Base-by-base conservation (phyloP, 495 filamentous ascomycete species). In the Trichoderma reesei region DNA sequence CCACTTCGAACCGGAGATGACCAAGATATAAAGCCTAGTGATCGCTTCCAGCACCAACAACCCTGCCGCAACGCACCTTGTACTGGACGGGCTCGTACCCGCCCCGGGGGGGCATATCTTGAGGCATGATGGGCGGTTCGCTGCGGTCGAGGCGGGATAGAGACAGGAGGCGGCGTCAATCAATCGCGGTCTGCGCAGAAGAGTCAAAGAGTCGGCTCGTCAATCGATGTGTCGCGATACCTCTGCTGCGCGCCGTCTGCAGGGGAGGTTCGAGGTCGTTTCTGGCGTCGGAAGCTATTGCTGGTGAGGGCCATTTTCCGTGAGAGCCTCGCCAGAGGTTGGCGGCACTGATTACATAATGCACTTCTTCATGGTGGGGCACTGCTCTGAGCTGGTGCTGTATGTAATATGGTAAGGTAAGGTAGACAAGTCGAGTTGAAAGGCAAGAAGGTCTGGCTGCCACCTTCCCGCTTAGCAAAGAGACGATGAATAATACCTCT, bases 51-150 rank as follows among this genome's bases (percentile, higher is more conserved):
- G 54, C 37, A 31, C 33, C 20, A 20, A 11, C 38, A 44, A 4
- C 8, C 46, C 46, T 10, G 20, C 59, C 34, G 48, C 68, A 65
- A 76, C 81, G 68, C 75, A 92, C 90, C 85, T 96, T 96, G 82
- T 96, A 98, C 77, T 98, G 94, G 62, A 98, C 86, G 68, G 91
- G 88, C 70, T 84, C 88, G 75, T 98, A 98, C 83, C 94, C 94
- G 79, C 94, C 94, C 71, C 74, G 71, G 67, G 94, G 94, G 77
- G 94, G 94, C 80, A 98, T 89, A 85, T 98, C 94, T 85, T 89
- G 86, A 72, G 84, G 83, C 86, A 89, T 88, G 61, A 34, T 72
- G 82, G 76, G 71, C 70, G 42, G 67, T 65, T 38, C 26, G 46
- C 63, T 68, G 64, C 66, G 68, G 51, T 56, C 51, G 51, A 34